Conservation (phyloP, 441 rosid genomes). For the Sinapis alba region DNA sequence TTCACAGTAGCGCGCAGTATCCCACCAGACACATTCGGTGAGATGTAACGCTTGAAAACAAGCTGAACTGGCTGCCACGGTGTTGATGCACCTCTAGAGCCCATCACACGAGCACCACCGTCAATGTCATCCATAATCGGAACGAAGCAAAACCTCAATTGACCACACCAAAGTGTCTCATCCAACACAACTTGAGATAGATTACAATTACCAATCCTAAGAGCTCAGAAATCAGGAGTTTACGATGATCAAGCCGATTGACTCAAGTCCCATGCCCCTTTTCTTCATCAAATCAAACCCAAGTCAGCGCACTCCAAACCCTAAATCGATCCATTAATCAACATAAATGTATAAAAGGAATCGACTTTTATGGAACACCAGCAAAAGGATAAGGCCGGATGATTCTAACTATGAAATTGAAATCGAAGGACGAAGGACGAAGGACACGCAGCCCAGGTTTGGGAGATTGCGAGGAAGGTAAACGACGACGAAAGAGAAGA, state of each 20-base stretch:
- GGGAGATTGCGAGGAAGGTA: constrained; percentile 5
- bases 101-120: constrained; percentile 42
- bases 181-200: constrained; percentile 9
- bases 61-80: constrained; percentile 83
- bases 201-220: constrained; percentile 41
- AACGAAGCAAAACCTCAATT: constrained; percentile 38
- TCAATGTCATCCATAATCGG: constrained; percentile 68
- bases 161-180: constrained; percentile 45
- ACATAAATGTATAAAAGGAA: constrained; percentile 8
- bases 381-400: background rate
- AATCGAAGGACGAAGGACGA: constrained; percentile 27
- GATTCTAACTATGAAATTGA: constrained; percentile 16
- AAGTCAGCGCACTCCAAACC: constrained; percentile 36
- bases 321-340: constrained; percentile 32
- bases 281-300: constrained; percentile 46
- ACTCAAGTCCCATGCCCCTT: constrained; percentile 78
- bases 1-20: constrained; percentile 56
- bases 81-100: constrained; percentile 40
- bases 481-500: background rate
- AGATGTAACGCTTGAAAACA: constrained; percentile 54
- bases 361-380: constrained; percentile 6
- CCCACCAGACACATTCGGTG: constrained; percentile 34
- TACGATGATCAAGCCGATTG: constrained; percentile 55
- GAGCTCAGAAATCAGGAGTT: constrained; percentile 26
- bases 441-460: background rate